Evolutionary conservation across 2,329 filamentous ascomycete genomes (phyloP).

Genomic region (Fusarium gaditjirri): DNA sequence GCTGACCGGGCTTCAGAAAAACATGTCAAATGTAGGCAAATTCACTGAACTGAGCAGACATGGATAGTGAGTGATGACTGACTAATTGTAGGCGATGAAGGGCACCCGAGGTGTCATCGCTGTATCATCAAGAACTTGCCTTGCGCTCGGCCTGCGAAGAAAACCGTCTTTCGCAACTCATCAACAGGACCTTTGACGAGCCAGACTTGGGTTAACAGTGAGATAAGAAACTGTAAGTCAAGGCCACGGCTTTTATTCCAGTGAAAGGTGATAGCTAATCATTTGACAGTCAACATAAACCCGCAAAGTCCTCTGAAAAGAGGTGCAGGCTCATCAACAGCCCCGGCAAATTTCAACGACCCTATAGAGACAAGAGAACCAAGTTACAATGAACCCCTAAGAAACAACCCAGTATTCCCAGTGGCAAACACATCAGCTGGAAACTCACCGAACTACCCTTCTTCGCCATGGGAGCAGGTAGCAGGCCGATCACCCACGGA

Average conservation of each 20-base stretch:
- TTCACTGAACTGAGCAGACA: neutral
- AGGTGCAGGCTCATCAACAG: neutral
- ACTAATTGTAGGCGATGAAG: slow-evolving; percentile 49
- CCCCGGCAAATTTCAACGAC: neutral
- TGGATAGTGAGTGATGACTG: neutral
- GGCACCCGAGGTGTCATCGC: slow-evolving; percentile 50
- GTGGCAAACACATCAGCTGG: neutral
- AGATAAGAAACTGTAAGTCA: slow-evolving; percentile 49
- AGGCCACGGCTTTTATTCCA: accelerated
- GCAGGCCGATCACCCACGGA: slow-evolving; percentile 19
- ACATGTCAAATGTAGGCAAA: slow-evolving; percentile 48
- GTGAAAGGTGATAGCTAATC: accelerated
- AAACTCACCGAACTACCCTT: slow-evolving; percentile 9
- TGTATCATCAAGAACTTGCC: slow-evolving; percentile 49
- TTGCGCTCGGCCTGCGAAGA: slow-evolving; percentile 49
- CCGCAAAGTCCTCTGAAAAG: slow-evolving; percentile 9
- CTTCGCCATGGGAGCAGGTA: slow-evolving; percentile 26
- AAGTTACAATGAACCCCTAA: slow-evolving; percentile 1
- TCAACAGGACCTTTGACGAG: slow-evolving; percentile 48
- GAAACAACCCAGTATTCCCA: neutral
- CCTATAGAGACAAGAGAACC: neutral
- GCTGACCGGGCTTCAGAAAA: slow-evolving; percentile 44
- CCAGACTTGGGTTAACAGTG: slow-evolving; percentile 52
- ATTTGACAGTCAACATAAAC: slow-evolving; percentile 1
- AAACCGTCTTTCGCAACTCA: slow-evolving; percentile 52